Conservation (phyloP, 1,284 basidiomycete genomes). For the Ganoderma meredithae region DNA sequence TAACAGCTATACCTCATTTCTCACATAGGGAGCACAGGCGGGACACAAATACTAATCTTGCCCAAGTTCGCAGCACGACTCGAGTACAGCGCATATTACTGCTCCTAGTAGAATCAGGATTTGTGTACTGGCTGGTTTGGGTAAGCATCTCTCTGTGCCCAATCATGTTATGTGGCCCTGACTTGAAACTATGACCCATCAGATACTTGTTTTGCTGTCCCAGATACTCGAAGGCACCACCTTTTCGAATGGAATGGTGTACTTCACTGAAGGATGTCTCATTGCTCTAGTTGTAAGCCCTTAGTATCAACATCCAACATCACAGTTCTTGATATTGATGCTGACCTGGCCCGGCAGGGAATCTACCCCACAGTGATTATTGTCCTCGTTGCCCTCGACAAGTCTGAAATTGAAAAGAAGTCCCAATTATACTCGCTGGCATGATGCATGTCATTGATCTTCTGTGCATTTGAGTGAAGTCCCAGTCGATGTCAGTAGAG, state of each 20-base stretch:
- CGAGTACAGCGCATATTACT: neutral
- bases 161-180: no score
- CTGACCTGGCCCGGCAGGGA: neutral
- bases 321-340: no score
- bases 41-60: neutral
- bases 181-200: no score
- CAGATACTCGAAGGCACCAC: neutral
- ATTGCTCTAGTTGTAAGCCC: neutral
- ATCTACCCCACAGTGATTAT: slow-evolving; percentile 16
- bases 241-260: neutral
- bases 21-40: neutral
- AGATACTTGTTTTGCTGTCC: neutral
- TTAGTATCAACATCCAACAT: neutral
- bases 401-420: slow-evolving; percentile 3
- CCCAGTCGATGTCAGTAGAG: no score
- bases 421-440: no score
- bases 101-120: neutral
- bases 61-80: neutral
- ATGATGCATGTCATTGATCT: no score
- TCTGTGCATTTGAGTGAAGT: no score
- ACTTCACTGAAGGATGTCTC: neutral
- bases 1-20: neutral
- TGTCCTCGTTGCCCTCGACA: slow-evolving; percentile 16
- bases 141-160: neutral
- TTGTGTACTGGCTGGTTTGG: neutral